phyloP scores from a whole-genome alignment of 1,284 basidiomycete genomes.

The Lignosus rhinocerotis region DNA sequence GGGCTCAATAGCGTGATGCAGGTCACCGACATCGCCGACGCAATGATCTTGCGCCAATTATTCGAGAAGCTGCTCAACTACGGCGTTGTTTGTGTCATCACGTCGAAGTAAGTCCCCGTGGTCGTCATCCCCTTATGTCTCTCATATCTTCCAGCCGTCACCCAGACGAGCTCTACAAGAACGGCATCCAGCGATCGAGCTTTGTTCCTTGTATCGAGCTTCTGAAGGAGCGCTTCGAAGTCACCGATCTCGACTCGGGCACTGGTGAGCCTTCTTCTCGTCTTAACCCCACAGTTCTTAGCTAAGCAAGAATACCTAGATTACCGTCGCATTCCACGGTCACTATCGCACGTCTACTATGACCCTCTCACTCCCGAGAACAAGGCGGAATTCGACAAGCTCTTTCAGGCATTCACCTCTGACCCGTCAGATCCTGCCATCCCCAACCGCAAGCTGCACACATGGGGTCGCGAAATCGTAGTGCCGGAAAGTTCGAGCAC shows the following conservation, averaged over 20 bases:
- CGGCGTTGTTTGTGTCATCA: constrained; percentile 94
- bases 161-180: constrained; percentile 97
- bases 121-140: constrained; percentile 1
- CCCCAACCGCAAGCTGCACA: constrained; percentile 65
- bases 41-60: constrained; percentile 94
- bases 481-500: constrained; percentile 80
- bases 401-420: constrained; percentile 71
- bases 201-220: constrained; percentile 96
- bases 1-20: constrained; percentile 30
- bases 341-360: constrained; percentile 91
- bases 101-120: constrained; percentile 80
- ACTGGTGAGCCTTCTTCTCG: constrained; percentile 60
- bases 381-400: constrained; percentile 72
- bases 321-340: constrained; percentile 89
- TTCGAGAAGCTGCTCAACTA: constrained; percentile 84
- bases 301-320: constrained; percentile 47
- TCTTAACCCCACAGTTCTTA: background rate
- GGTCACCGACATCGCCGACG: constrained; percentile 98
- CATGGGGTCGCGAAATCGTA: constrained; percentile 86
- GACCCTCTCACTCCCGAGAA: constrained; percentile 74
- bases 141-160: constrained; percentile 69
- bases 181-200: constrained; percentile 96
- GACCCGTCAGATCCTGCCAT: constrained; percentile 61
- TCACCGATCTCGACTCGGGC: constrained; percentile 92
- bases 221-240: constrained; percentile 83